These are phyloP conservation scores for Camelina sativa DNA, from an alignment of 345 rosid species.

Conservation along the genomic window DNA sequence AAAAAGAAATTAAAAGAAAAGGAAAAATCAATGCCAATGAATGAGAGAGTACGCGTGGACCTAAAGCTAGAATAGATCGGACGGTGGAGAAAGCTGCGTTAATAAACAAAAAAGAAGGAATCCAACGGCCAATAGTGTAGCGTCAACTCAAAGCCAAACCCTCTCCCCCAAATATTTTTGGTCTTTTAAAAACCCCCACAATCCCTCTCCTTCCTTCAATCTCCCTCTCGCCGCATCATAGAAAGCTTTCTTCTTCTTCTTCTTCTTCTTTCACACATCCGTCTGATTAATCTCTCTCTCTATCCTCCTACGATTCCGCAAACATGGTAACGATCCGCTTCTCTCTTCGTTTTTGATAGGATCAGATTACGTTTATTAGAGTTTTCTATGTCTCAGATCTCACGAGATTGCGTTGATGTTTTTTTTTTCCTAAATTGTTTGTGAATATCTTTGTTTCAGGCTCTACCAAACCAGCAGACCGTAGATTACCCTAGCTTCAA, in stretches of 20 bases:
- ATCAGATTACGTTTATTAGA: background rate
- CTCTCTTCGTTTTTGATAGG: background rate
- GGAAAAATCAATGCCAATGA: background rate
- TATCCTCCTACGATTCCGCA: background rate
- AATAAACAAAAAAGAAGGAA: conserved; percentile 23
- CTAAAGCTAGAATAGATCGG: conserved; percentile 42
- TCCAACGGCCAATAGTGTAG: conserved; percentile 53
- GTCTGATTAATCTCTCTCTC: no score
- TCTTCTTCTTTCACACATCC: no score
- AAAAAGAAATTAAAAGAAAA: background rate
- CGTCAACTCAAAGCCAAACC: conserved; percentile 49
- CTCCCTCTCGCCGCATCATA: conserved; percentile 15
- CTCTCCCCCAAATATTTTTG: conserved; percentile 5
- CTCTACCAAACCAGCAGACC: conserved; percentile 71
- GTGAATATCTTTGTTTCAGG: conserved; percentile 45
- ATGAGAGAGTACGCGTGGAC: conserved; percentile 30
- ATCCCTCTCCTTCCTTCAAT: conserved; percentile 6
- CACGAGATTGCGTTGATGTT: conserved; percentile 6
- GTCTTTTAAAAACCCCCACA: conserved; percentile 32
- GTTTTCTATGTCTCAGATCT: background rate
- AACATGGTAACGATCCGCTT: conserved; percentile 31
- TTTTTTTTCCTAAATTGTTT: background rate
- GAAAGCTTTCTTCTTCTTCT: background rate
- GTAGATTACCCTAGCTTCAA: conserved; percentile 85
- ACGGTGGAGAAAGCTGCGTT: conserved; percentile 45